These are phyloP conservation scores for Fraxinus pennsylvanica DNA, from an alignment of 257 asterid genomes.

Conservation along the genomic window DNA sequence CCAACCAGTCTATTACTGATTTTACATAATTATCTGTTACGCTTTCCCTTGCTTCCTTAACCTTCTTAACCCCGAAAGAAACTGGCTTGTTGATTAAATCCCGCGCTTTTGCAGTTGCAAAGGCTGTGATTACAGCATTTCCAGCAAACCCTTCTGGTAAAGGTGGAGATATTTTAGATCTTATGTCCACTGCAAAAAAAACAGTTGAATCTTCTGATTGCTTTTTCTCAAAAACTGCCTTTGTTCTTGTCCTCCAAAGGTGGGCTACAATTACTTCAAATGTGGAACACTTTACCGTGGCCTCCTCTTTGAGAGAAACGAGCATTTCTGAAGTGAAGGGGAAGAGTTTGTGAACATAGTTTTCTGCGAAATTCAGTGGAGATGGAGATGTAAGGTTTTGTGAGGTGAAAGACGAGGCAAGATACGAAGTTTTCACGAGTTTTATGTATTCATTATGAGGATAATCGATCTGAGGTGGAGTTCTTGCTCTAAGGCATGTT, in stretches of 20 bases:
- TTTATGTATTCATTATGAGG: conserved; percentile 44
- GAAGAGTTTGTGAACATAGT: conserved; percentile 39
- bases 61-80: conserved; percentile 31
- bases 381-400: conserved; percentile 31
- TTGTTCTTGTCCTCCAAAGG: conserved; percentile 46
- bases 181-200: conserved; percentile 45
- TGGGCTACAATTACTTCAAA: conserved; percentile 48
- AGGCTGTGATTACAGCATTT: conserved; percentile 46
- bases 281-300: conserved; percentile 39
- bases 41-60: conserved; percentile 36
- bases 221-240: conserved; percentile 16
- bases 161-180: conserved; percentile 33
- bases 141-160: conserved; percentile 31
- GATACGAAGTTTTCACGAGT: conserved; percentile 14
- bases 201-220: conserved; percentile 30
- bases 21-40: conserved; percentile 38
- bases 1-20: conserved; percentile 47
- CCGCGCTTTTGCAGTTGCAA: conserved; percentile 25
- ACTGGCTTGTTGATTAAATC: conserved; percentile 30
- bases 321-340: conserved; percentile 34
- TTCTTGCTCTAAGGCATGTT: conserved; percentile 40
- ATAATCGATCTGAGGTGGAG: conserved; percentile 43
- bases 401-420: conserved; percentile 46
- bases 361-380: conserved; percentile 39
- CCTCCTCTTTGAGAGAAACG: conserved; percentile 22